These are phyloP conservation scores for Mollisia scopiformis DNA, from an alignment of 2,329 filamentous ascomycete genomes.

Conservation along the genomic window DNA sequence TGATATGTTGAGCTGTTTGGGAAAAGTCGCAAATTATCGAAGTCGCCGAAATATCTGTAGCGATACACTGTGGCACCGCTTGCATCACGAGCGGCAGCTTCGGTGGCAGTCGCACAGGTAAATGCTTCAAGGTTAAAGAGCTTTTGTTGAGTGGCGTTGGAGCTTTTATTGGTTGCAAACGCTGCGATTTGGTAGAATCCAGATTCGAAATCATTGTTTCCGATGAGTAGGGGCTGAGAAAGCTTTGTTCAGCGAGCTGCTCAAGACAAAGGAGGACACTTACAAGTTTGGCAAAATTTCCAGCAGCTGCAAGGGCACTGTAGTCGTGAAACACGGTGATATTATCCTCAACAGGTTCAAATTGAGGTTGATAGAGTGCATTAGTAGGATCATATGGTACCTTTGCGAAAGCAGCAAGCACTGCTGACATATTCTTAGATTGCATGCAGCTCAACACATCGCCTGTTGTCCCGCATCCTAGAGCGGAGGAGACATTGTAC, in stretches of 20 bases:
- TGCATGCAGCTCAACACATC: conserved; percentile 20
- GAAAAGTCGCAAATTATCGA: conserved; percentile 32
- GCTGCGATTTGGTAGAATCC: conserved; percentile 26
- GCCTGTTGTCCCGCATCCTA: conserved; percentile 24
- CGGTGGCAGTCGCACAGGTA: conserved; percentile 34
- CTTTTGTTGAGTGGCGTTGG: background rate
- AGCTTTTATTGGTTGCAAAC: conserved; percentile 1
- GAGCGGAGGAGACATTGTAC: conserved; percentile 16
- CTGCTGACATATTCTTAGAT: conserved; percentile 9
- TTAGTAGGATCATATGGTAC: conserved; percentile 9
- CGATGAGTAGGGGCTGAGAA: conserved; percentile 20
- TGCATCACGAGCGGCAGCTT: conserved; percentile 17
- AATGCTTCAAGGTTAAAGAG: conserved; percentile 29
- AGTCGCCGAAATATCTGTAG: conserved; percentile 38
- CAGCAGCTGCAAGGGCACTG: conserved; percentile 7
- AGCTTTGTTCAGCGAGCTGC: background rate
- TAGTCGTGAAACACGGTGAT: conserved; percentile 19
- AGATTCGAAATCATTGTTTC: conserved; percentile 32
- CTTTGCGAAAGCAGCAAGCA: conserved; percentile 18
- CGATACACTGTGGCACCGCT: conserved; percentile 34
- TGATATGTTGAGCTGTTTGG: conserved; percentile 35
- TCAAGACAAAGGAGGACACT: background rate
- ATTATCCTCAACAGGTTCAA: conserved; percentile 19
- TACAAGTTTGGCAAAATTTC: conserved; percentile 22
- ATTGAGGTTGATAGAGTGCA: conserved; percentile 16